These are phyloP conservation scores for Coemansia sp. DNA, from an alignment of 192 early-diverging fungal species.

Conservation along the genomic window DNA sequence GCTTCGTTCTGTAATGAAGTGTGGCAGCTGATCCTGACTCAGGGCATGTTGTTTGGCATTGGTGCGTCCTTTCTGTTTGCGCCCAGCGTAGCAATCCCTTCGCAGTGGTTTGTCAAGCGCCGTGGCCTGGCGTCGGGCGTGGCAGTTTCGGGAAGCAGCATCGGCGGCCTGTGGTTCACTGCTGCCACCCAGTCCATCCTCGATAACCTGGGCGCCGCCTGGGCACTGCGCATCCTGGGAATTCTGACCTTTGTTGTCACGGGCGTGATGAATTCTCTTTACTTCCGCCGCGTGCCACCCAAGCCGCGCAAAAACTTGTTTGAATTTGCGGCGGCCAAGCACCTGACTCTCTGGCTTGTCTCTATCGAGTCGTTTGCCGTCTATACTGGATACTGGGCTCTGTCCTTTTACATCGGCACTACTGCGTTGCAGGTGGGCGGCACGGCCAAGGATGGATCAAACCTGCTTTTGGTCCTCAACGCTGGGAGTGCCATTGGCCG, in stretches of 20 bases:
- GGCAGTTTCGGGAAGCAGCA: slow-evolving; percentile 56
- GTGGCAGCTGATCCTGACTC: slow-evolving; percentile 67
- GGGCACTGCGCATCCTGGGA: slow-evolving; percentile 66
- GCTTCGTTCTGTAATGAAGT: slow-evolving; percentile 40
- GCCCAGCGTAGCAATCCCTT: slow-evolving; percentile 52
- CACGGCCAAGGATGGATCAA: slow-evolving; percentile 19
- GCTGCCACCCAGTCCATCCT: slow-evolving; percentile 57
- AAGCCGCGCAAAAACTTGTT: slow-evolving; percentile 46
- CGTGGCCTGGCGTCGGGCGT: slow-evolving; percentile 57
- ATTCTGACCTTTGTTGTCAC: slow-evolving; percentile 45
- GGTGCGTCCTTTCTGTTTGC: slow-evolving; percentile 53
- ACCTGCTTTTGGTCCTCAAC: slow-evolving; percentile 34
- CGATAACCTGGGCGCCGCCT: slow-evolving; percentile 52
- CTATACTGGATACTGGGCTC: slow-evolving; percentile 46
- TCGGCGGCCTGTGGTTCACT: slow-evolving; percentile 57
- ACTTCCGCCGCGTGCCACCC: slow-evolving; percentile 36
- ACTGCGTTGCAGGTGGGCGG: slow-evolving; percentile 19
- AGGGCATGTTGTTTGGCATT: slow-evolving; percentile 59
- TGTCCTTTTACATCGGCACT: slow-evolving; percentile 33
- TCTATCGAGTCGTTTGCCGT: slow-evolving; percentile 23
- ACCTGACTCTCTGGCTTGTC: slow-evolving; percentile 29
- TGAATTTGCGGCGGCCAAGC: slow-evolving; percentile 17
- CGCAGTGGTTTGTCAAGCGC: slow-evolving; percentile 56
- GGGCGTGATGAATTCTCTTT: slow-evolving; percentile 21
- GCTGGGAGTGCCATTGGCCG: slow-evolving; percentile 28